Base-by-base conservation (phyloP, 208 protist genomes). In the Trypanosoma vivax region DNA sequence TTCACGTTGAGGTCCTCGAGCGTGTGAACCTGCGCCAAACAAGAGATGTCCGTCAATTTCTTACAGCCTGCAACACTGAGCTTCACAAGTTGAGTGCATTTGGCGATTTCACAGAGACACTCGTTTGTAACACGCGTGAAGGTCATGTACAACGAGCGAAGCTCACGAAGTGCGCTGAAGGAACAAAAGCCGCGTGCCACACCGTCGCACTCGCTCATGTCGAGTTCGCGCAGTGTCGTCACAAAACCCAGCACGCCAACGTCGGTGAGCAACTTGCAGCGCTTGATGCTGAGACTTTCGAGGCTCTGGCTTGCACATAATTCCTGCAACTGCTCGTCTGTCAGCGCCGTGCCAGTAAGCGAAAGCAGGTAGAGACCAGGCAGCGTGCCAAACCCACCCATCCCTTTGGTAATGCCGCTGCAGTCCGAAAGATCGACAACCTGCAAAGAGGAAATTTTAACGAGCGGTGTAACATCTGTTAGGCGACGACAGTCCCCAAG, bases 331-430 rank as follows among this genome's bases (percentile, higher is more conserved):
- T 31, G 10, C n/a, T 49, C 43, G 25, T 49, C 13, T 5, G 43
- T 49, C 7, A 65, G 46, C 25, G 40, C 31, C 24, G 53, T 73
- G 54, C 40, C 41, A 42, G 50, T 62, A 16, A 76, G 56, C 43
- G 72, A 60, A 27, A 76, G 66, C 24, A 50, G 45, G 29, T 63
- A 60, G 19, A 76, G 60, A 16, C 35, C 38, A 23, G 39, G 38
- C 42, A 71, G 46, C 47, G 61, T 63, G 34, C 58, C 54, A 5
- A 80, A 62, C 3, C 56, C 60, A 53, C 37, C 45, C 30, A 73
- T 48, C 33, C 62, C 46, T 50, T 47, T 60, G n/a, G n/a, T 43
- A 1, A 62, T 25, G 14, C 52, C 50, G 24, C 50, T 50, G 48
- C 72, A 79, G 7, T 50, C 62, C 13, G 30, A 27, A 9, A 73